A percentile compares a stretch with the other conserved stretches of the same genome.
These are phyloP conservation scores for Jacaranda mimosifolia DNA, from an alignment of 257 asterid species.

Conservation along the genomic window DNA sequence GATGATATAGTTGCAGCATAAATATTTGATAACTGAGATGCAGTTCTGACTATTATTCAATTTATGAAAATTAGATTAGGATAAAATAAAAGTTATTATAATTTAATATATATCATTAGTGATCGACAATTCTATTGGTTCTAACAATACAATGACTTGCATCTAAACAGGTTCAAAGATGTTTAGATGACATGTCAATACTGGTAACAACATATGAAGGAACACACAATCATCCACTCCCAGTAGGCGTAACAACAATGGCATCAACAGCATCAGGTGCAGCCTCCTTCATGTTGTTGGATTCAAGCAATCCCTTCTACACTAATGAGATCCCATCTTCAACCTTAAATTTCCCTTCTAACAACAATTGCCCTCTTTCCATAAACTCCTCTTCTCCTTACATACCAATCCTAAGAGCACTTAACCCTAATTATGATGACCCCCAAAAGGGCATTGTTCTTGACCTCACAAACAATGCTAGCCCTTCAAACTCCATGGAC, in stretches of 20 bases:
- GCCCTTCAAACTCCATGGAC: constrained; percentile 50
- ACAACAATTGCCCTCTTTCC: constrained; percentile 32
- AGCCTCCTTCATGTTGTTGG: constrained; percentile 65
- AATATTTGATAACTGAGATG: too few species aligned
- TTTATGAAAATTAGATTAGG: too few species aligned
- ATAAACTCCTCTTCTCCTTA: constrained; percentile 46
- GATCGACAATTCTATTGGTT: too few species aligned
- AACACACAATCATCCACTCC: constrained; percentile 92
- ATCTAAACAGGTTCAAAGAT: constrained; percentile 75
- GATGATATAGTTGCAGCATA: background rate
- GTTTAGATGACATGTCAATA: constrained; percentile 88
- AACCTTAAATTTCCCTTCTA: constrained; percentile 33
- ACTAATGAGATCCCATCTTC: constrained; percentile 26
- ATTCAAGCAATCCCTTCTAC: constrained; percentile 49
- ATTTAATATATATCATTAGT: too few species aligned
- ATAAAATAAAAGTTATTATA: too few species aligned
- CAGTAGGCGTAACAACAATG: constrained; percentile 88
- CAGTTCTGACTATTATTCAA: too few species aligned
- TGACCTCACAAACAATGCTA: constrained; percentile 60
- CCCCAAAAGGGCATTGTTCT: constrained; percentile 64
- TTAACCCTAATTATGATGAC: constrained; percentile 56
- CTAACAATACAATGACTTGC: too few species aligned
- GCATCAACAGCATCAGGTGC: constrained; percentile 72
- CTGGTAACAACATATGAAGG: constrained; percentile 94
- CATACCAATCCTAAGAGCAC: constrained; percentile 54